A percentile compares a stretch with the other conserved stretches of the same genome.
Evolutionary conservation across 2,329 filamentous ascomycete genomes (phyloP).

Genomic region (Onygena corvina): DNA sequence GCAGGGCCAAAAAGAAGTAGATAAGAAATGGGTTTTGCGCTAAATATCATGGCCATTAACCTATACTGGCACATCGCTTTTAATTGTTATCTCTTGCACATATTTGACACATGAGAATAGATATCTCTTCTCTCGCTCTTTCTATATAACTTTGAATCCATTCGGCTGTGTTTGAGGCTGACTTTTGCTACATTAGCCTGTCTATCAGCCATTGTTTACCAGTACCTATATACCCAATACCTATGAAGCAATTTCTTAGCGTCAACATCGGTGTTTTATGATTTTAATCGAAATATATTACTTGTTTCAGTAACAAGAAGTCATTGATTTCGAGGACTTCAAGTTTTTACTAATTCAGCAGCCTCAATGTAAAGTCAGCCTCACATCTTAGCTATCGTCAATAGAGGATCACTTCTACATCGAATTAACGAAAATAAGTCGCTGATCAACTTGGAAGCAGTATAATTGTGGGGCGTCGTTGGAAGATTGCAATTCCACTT

Average conservation of each 20-base stretch:
- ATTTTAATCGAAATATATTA: background rate
- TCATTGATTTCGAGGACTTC: too few species aligned
- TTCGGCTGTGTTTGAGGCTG: background rate
- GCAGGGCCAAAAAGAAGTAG: slow-evolving; percentile 48
- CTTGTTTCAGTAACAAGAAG: background rate
- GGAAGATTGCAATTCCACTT: too few species aligned
- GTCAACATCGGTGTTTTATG: background rate
- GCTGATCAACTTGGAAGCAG: too few species aligned
- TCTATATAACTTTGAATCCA: background rate
- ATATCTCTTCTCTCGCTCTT: background rate
- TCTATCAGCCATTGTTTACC: background rate
- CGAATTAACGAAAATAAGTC: too few species aligned
- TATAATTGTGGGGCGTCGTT: too few species aligned
- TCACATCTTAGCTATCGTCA: too few species aligned
- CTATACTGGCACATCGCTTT: too few species aligned
- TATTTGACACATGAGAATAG: background rate
- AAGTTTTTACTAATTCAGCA: too few species aligned
- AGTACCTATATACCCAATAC: background rate
- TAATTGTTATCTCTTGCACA: background rate
- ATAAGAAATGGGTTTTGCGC: slow-evolving; percentile 52
- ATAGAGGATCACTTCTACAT: too few species aligned
- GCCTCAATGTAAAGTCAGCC: too few species aligned
- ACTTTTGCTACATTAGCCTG: background rate
- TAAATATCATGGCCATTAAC: too few species aligned
- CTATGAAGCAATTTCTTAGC: background rate